phyloP scores from a whole-genome alignment of 2,329 filamentous ascomycete genomes.

The Ophiostoma quercus region DNA sequence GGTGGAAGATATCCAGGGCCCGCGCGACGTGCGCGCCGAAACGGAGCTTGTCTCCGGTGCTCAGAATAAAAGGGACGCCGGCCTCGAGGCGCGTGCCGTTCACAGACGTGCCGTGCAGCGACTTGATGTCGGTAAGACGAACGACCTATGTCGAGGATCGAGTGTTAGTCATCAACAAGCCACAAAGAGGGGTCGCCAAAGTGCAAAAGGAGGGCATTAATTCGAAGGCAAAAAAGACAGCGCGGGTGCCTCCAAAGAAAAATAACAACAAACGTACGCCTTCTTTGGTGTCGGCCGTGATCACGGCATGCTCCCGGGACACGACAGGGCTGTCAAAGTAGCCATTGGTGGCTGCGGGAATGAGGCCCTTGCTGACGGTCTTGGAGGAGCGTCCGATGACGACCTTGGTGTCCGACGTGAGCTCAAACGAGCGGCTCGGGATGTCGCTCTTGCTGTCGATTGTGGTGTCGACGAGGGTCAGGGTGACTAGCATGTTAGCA shows the following conservation, averaged over 20 bases:
- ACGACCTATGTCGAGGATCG: slow-evolving; percentile 38
- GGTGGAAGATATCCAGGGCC: slow-evolving; percentile 32
- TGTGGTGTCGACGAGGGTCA: not conserved
- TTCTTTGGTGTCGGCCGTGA: slow-evolving; percentile 41
- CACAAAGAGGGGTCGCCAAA: not conserved
- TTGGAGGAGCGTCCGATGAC: slow-evolving; percentile 45
- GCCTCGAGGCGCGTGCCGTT: slow-evolving; percentile 34
- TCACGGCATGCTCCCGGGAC: slow-evolving; percentile 60
- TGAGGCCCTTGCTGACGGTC: slow-evolving; percentile 40
- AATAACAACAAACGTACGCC: slow-evolving; percentile 37
- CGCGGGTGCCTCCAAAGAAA: too few species aligned
- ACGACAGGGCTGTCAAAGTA: slow-evolving; percentile 69
- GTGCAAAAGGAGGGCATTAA: slow-evolving; percentile 22
- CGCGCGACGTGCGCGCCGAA: slow-evolving; percentile 41
- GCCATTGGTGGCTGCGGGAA: slow-evolving; percentile 45
- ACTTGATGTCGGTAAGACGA: slow-evolving; percentile 43
- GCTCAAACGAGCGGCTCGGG: slow-evolving; percentile 31
- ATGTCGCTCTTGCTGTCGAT: slow-evolving; percentile 15
- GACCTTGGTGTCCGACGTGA: slow-evolving; percentile 31
- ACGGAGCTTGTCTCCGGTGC: slow-evolving; percentile 36
- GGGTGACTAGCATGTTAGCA: not conserved
- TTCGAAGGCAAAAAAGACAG: not conserved
- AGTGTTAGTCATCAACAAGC: not conserved
- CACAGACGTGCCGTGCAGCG: slow-evolving; percentile 50
- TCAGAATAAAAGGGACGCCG: slow-evolving; percentile 28